These are phyloP conservation scores for Fallopia convolvulus DNA, from an alignment of 148 eudicot species.

Conservation along the genomic window DNA sequence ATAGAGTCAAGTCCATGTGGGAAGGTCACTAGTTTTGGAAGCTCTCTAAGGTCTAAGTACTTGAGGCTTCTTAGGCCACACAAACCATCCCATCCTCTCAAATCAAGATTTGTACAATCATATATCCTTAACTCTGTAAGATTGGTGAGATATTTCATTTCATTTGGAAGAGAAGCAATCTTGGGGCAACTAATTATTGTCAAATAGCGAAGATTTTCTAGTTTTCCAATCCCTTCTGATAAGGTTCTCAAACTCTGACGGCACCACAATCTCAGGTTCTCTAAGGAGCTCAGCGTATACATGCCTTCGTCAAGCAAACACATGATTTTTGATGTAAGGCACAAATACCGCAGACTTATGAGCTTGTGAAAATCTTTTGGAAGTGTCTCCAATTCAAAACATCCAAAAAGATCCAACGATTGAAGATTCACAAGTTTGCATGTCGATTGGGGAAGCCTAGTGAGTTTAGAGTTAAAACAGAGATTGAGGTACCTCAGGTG, in stretches of 20 bases:
- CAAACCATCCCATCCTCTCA: not conserved
- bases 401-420: not conserved
- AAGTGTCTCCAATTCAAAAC: slow-evolving; percentile 8
- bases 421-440: slow-evolving; percentile 21
- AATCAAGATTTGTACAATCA: not conserved
- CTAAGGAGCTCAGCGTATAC: not conserved
- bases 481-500: slow-evolving; percentile 26
- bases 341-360: slow-evolving; percentile 14
- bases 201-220: not conserved
- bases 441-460: slow-evolving; percentile 13
- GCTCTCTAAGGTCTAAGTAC: not conserved
- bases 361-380: slow-evolving; percentile 18
- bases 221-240: not conserved
- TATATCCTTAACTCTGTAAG: not conserved
- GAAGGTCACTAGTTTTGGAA: not conserved
- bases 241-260: not conserved
- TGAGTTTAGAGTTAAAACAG: not conserved
- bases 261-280: not conserved
- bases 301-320: not conserved
- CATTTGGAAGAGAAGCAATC: slow-evolving; percentile 3
- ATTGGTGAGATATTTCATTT: not conserved
- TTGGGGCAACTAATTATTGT: not conserved
- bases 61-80: slow-evolving; percentile 9
- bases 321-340: not conserved
- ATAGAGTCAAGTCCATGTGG: not conserved